Evolutionary conservation across 495 filamentous ascomycete species (phyloP), one percentile per base, ranked within the genome.

Genomic region (Aspergillus affinis): DNA sequence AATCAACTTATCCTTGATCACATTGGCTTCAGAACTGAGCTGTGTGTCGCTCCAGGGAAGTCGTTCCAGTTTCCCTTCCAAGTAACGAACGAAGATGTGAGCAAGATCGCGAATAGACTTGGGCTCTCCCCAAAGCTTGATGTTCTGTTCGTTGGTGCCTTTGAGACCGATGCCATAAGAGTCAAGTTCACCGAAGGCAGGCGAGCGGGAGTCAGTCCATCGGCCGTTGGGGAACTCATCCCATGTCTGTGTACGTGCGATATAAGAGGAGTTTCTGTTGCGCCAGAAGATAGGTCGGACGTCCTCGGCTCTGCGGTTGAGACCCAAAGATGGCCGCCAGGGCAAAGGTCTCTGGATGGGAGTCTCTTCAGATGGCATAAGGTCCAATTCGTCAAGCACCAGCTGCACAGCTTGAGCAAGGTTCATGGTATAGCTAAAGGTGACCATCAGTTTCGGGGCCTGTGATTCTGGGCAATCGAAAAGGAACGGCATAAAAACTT

Each of bases 201-300:
- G 95, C 29, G 95, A 98, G 55, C 95, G 84, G 36, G 93, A 91
- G 74, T 99, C 95, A 72, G 95, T 96, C 95, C 95, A 99, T 72
- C 95, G 90, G 41, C 95, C 95, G 78, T 99, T 99, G 48, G 95
- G 95, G 67, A 96, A 99, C 69, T 99, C 95, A 65, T 99, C 95
- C 95, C 95, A 99, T 63, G 97, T 93, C 69, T 97, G 92, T 5
- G 95, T 99, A 54, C 95, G 90, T 41, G 88, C 86, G 29, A 99
- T 86, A 66, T 99, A 99, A 2, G 92, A 96, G 56, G 92, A 90
- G 69, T 97, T 93, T 23, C 95, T 88, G 77, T 98, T 96, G 60
- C 93, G 88, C 95, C 95, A 99, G 83, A 98, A 99, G 67, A 99
- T 96, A 6, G 95, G 95, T 48, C 95, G 92, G 48, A 99, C 95